These are phyloP conservation scores for Gardenia jasminoides DNA, from an alignment of 257 asterid genomes.

Conservation along the genomic window DNA sequence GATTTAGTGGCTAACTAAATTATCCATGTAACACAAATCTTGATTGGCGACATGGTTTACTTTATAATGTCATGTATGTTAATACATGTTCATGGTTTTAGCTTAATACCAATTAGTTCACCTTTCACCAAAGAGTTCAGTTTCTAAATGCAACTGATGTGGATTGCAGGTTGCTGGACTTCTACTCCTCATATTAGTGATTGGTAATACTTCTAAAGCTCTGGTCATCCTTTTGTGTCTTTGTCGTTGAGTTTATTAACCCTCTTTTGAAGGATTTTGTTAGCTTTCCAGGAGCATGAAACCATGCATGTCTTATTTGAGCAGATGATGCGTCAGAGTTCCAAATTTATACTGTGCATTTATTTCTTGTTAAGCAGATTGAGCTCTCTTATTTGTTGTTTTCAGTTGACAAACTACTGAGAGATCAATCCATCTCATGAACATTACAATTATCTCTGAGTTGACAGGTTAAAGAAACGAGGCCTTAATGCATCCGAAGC, in stretches of 20 bases:
- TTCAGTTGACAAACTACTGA: background rate
- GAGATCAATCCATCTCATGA: background rate
- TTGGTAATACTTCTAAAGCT: conserved; percentile 42
- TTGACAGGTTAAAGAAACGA: conserved; percentile 53
- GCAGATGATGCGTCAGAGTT: background rate
- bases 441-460: background rate
- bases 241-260: background rate
- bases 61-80: too few relatives aligned
- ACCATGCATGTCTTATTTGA: background rate
- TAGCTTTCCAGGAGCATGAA: background rate
- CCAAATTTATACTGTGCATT: background rate
- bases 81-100: too few relatives aligned
- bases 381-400: background rate
- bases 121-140: background rate
- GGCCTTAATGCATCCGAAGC: conserved; percentile 46
- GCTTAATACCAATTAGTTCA: background rate
- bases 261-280: background rate
- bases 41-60: background rate
- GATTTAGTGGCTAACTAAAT: background rate
- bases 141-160: background rate
- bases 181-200: conserved; percentile 59
- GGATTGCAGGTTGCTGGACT: conserved; percentile 81
- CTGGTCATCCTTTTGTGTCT: background rate
- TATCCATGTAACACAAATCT: background rate
- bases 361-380: background rate